Evolutionary conservation across 495 filamentous ascomycete genomes (phyloP).

Genomic region (Trypethelium eluteriae): DNA sequence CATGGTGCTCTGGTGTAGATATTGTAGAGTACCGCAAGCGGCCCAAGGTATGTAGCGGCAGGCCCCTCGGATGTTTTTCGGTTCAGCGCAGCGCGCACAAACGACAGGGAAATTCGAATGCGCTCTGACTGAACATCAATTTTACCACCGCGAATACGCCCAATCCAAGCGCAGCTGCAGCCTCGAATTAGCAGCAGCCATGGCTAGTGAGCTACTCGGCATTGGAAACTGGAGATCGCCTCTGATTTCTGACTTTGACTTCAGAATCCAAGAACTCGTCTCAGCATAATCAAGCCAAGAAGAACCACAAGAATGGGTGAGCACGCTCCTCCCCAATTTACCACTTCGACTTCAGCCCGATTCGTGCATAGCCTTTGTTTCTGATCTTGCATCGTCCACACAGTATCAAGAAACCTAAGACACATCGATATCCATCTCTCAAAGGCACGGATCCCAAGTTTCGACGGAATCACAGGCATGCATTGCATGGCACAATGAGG

Average conservation of each 20-base stretch:
- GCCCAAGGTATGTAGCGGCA: not conserved
- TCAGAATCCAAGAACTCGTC: conserved; percentile 98
- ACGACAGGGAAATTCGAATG: not conserved
- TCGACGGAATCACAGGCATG: conserved; percentile 98
- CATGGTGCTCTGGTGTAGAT: too few relatives aligned
- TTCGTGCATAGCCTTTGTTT: not conserved
- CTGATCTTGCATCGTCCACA: conserved; percentile 18
- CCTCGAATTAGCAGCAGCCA: conserved; percentile 8
- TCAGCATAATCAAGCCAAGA: conserved; percentile 93
- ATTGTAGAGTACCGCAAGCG: too few relatives aligned
- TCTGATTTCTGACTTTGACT: not conserved
- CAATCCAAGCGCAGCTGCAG: not conserved
- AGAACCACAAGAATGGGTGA: conserved; percentile 97
- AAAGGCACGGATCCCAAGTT: conserved; percentile 99
- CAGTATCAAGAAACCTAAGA: conserved; percentile 99
- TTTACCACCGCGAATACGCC: not conserved
- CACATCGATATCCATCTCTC: conserved; percentile 94
- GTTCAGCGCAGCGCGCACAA: too few relatives aligned
- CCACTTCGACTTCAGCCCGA: not conserved
- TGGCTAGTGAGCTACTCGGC: conserved; percentile 21
- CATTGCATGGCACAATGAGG: conserved; percentile 95
- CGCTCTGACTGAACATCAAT: not conserved
- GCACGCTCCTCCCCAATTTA: conserved; percentile 24
- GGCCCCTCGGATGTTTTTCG: not conserved
- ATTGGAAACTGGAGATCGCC: not conserved